Evolutionary conservation across 2,329 filamentous ascomycete genomes (phyloP), one percentile per base, ranked within the genome.

Genomic region (Fusarium equiseti): DNA sequence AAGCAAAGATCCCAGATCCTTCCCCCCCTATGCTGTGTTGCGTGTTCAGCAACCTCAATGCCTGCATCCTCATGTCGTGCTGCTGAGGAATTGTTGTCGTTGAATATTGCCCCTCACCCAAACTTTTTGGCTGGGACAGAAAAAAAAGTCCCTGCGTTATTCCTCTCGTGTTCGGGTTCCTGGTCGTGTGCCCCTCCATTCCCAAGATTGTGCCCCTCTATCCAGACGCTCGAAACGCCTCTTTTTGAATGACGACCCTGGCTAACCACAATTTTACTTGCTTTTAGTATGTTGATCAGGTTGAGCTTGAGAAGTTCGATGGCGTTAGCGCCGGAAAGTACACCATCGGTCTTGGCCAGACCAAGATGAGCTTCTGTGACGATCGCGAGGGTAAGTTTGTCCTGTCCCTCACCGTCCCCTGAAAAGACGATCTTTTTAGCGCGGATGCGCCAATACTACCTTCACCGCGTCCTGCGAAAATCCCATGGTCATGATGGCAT

Each of bases 301-400:
- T 85, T 62, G 92, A 95, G 81, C 88, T 96, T 70, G 92, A 95
- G 82, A 92, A 93, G 83, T 93, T 94, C 83, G 93, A 96, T 88
- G 92, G 92, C 80, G 92, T 93, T 77, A 88, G 88, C 80, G 81
- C 89, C 61, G 93, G 93, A 74, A 96, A 96, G 85, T 96, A 96
- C 87, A 96, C 93, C 78, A 95, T 96, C 83, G 93, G 93, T 81
- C 91, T 96, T 61, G 93, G 93, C 77, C 93, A 96, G 88, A 95
- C 92, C 79, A 94, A 92, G 85, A 96, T 96, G 93, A 91, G 90
- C 86, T 96, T 96, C 84, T 95, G 93, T 81, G 93, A 96, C 83
- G 93, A 96, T 79, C 90, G 92, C 79, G 93, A 96, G 86, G 92
- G 92, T 94, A 81, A 70, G 51, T 66, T 72, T 63, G 48, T 57